Evolutionary conservation across 306 rosid genomes (phyloP).

Genomic region (Corylus heterophylla): DNA sequence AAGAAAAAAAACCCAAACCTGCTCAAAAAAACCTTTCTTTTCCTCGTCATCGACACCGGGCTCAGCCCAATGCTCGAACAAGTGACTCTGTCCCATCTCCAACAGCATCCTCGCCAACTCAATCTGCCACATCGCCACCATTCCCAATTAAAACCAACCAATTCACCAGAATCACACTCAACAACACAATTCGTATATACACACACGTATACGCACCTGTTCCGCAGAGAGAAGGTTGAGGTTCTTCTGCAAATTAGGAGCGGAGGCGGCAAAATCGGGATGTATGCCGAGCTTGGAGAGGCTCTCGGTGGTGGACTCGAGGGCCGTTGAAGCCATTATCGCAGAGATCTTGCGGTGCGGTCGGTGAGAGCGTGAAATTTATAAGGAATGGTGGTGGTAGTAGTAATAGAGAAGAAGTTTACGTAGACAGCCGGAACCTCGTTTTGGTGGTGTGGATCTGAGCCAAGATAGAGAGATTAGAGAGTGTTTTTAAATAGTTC

Average conservation of each 20-base stretch:
- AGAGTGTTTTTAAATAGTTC: not conserved
- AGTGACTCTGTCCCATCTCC: slow-evolving; percentile 65
- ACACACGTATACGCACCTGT: slow-evolving; percentile 38
- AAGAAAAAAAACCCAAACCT: slow-evolving; percentile 35
- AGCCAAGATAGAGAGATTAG: not conserved
- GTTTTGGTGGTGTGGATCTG: not conserved
- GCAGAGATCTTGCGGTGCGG: slow-evolving; percentile 10
- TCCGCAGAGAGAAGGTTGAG: slow-evolving; percentile 58
- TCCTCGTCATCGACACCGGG: slow-evolving; percentile 73
- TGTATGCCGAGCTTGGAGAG: slow-evolving; percentile 42
- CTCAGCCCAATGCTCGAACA: slow-evolving; percentile 74
- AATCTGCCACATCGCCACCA: slow-evolving; percentile 45
- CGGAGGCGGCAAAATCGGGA: slow-evolving; percentile 44
- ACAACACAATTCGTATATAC: not conserved
- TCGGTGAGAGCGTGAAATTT: slow-evolving; percentile 4
- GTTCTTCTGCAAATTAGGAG: slow-evolving; percentile 48
- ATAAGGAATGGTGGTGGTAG: not conserved
- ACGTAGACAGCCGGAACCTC: slow-evolving; percentile 22
- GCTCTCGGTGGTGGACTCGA: slow-evolving; percentile 27
- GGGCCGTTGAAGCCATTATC: slow-evolving; percentile 49
- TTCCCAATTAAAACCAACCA: slow-evolving; percentile 16
- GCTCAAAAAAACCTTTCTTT: slow-evolving; percentile 75
- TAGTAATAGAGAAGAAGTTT: not conserved
- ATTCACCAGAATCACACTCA: not conserved
- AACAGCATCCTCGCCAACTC: slow-evolving; percentile 60